A percentile compares a stretch with the other conserved stretches of the same genome.
Evolutionary conservation across 202 grass and related monocot species (phyloP).

Genomic region (Panicum virgatum): DNA sequence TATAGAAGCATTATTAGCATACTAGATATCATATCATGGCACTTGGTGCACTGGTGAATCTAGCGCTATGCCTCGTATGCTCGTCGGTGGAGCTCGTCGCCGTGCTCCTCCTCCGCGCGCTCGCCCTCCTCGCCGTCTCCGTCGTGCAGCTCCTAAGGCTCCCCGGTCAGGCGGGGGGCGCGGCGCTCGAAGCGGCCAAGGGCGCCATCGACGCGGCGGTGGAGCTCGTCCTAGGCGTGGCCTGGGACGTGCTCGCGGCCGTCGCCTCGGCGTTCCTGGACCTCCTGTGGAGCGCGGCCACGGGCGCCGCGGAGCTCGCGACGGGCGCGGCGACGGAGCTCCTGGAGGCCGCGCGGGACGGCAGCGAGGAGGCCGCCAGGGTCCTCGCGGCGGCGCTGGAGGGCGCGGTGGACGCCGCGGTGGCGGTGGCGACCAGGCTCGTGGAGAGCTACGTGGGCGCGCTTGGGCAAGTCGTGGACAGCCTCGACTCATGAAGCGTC

Average conservation of each 20-base stretch:
- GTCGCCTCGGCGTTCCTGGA: slow-evolving; percentile 46
- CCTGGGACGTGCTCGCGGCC: slow-evolving; percentile 25
- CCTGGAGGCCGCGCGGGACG: slow-evolving; percentile 39
- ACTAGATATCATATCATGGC: slow-evolving; percentile 17
- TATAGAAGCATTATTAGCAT: not conserved
- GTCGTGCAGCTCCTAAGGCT: slow-evolving; percentile 44
- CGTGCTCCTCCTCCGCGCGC: slow-evolving; percentile 48
- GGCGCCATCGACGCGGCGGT: slow-evolving; percentile 23
- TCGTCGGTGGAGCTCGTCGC: slow-evolving; percentile 45
- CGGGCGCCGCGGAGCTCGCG: slow-evolving; percentile 35
- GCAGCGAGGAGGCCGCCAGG: slow-evolving; percentile 46
- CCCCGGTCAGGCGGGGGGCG: slow-evolving; percentile 38
- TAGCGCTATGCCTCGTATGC: slow-evolving; percentile 44
- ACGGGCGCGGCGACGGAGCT: slow-evolving; percentile 28
- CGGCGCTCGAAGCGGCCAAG: slow-evolving; percentile 22
- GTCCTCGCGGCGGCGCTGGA: slow-evolving; percentile 19
- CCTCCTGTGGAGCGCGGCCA: slow-evolving; percentile 1
- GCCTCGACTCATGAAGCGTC: slow-evolving; percentile 23
- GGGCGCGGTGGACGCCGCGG: slow-evolving; percentile 29
- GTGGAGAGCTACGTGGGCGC: slow-evolving; percentile 55
- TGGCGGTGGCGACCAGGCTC: slow-evolving; percentile 20
- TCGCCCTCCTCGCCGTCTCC: slow-evolving; percentile 35
- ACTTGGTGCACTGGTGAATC: slow-evolving; percentile 35
- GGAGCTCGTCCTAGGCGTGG: slow-evolving; percentile 30
- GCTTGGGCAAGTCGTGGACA: slow-evolving; percentile 42